Evolutionary conservation across 306 rosid species (phyloP), one percentile per base, ranked within the genome.

Genomic region (Prunus dulcis): DNA sequence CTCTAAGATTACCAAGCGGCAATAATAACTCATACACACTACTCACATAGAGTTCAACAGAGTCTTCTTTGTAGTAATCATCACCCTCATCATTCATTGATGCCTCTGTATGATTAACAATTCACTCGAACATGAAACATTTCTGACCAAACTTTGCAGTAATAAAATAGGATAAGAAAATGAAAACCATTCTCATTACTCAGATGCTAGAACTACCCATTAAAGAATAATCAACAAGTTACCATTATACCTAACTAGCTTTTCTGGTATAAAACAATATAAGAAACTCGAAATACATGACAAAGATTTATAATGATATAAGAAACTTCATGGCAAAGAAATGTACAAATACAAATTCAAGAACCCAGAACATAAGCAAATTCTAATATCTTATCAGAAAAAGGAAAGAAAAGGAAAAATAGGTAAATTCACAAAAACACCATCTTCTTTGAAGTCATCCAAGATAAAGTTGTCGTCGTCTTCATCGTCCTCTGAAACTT

Each of bases 21-120:
- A 52, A 6, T 30, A 30, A 2, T 9, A 46, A 68, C 52, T 66
- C 14, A 28, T 45, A 20, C 76, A 51, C 28, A 64, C 20, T 67
- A 82, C 92, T 86, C 85, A 91, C 98, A 85, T 74, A 87, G 69
- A 89, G 86, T 67, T 88, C 85, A 19, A 12, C 85, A 61, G 55
- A 19, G 3, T 80, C 91, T 1, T 86, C 88, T 56, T 78, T 82
- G 38, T 38, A 82, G 79, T 81, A 78, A 83, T 79, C 85, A 34
- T 71, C 88, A 30, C 56, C 89, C 50, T 51, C 88, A 34, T 79
- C 95, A 18, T 85, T 88, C 70, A 64, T 34, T n/a, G 63, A 47
- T 63, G 76, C 79, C 41, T 88, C 92, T 86, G 78, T 47, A 71
- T 27, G 83, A 80, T 75, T 19, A 81, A 76, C 28, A 83, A 82